Percentiles rank a stretch among this genome's conserved stretches.
phyloP scores from a whole-genome alignment of 1,139 yeast genomes.

The Candida sp. region DNA sequence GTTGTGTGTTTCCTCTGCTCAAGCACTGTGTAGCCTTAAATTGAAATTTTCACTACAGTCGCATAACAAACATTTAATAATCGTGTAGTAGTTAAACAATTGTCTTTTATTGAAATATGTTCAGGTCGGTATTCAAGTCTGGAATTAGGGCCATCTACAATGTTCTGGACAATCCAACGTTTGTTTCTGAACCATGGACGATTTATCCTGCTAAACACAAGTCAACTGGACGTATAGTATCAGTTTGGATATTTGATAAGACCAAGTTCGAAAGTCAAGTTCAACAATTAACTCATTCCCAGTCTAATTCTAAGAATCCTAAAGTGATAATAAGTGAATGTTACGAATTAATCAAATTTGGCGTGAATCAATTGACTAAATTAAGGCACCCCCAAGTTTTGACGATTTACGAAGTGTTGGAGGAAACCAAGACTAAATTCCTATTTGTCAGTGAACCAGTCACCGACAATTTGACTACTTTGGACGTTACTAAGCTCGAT shows the following conservation, averaged over 20 bases:
- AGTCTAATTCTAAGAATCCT: slow-evolving; percentile 35
- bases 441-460: slow-evolving; percentile 86
- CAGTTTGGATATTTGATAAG: slow-evolving; percentile 89
- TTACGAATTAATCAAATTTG: slow-evolving; percentile 37
- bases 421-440: slow-evolving; percentile 76
- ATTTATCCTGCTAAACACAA: slow-evolving; percentile 80
- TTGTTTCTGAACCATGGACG: slow-evolving; percentile 81
- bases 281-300: slow-evolving; percentile 47
- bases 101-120: slow-evolving; percentile 16
- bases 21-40: background rate
- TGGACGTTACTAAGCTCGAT: slow-evolving; percentile 46
- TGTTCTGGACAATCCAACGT: slow-evolving; percentile 71
- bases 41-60: background rate
- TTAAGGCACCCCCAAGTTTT: slow-evolving; percentile 86
- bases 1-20: background rate
- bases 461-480: slow-evolving; percentile 52
- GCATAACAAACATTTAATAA: background rate
- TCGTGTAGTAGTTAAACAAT: background rate
- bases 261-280: slow-evolving; percentile 63
- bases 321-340: slow-evolving; percentile 34
- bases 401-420: slow-evolving; percentile 81
- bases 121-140: slow-evolving; percentile 43
- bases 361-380: slow-evolving; percentile 71
- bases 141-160: slow-evolving; percentile 76
- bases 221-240: slow-evolving; percentile 54